These are phyloP conservation scores for Lasiodiplodia hormozganensis DNA, from an alignment of 2,329 filamentous ascomycete species.

Conservation along the genomic window DNA sequence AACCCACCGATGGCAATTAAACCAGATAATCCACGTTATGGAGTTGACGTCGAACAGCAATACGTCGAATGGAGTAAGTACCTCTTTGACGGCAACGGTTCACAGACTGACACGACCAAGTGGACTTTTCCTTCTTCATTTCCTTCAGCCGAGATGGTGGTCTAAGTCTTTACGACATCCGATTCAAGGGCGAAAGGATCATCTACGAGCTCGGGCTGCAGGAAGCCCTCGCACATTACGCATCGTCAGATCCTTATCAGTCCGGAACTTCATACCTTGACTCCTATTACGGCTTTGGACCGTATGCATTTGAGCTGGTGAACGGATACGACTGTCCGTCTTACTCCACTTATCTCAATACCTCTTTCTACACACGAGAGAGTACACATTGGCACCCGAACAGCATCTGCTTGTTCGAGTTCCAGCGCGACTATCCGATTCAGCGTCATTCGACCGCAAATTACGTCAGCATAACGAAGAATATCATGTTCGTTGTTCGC, in stretches of 20 bases:
- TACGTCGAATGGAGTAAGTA: slow-evolving; percentile 55
- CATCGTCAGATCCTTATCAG: slow-evolving; percentile 56
- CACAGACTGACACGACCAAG: neutral
- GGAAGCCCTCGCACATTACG: slow-evolving; percentile 63
- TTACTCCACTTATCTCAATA: slow-evolving; percentile 59
- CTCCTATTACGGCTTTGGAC: slow-evolving; percentile 57
- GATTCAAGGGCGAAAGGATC: slow-evolving; percentile 61
- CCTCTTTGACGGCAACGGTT: neutral
- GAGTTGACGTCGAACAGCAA: slow-evolving; percentile 51
- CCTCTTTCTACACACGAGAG: slow-evolving; percentile 53
- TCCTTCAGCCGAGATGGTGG: slow-evolving; percentile 57
- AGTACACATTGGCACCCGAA: slow-evolving; percentile 55
- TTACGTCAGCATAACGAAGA: slow-evolving; percentile 42
- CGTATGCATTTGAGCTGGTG: slow-evolving; percentile 54
- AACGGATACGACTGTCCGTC: slow-evolving; percentile 61
- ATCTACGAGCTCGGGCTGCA: slow-evolving; percentile 64
- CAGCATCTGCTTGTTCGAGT: slow-evolving; percentile 56
- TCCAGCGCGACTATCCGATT: slow-evolving; percentile 40
- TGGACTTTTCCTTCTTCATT: slow-evolving; percentile 62
- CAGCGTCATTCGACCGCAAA: slow-evolving; percentile 40
- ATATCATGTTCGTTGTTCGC: slow-evolving; percentile 52
- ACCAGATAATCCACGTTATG: slow-evolving; percentile 51
- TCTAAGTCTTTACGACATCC: slow-evolving; percentile 59
- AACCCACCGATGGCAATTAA: slow-evolving; percentile 60
- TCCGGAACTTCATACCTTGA: slow-evolving; percentile 57